These are phyloP conservation scores for Claviceps capensis DNA, from an alignment of 2,329 filamentous ascomycete species.

Conservation along the genomic window DNA sequence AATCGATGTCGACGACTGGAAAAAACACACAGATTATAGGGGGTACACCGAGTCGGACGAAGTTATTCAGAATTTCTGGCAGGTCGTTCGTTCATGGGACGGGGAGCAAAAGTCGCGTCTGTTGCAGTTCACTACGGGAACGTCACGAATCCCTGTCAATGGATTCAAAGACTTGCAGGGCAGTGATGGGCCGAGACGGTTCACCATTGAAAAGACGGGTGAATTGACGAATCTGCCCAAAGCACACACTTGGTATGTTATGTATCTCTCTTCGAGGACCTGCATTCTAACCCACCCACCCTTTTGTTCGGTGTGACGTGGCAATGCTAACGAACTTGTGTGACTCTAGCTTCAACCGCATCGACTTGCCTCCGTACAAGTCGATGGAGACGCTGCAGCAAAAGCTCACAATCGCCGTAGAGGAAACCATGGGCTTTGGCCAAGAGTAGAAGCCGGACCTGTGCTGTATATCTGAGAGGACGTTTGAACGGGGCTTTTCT, in stretches of 20 bases:
- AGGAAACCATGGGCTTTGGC: constrained; percentile 97
- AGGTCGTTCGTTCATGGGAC: constrained; percentile 92
- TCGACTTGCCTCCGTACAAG: constrained; percentile 92
- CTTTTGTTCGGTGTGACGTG: neutral
- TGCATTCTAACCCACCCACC: neutral
- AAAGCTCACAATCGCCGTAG: constrained; percentile 92
- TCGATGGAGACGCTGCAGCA: constrained; percentile 67
- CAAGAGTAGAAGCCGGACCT: constrained; percentile 57
- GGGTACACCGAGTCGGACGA: constrained; percentile 97
- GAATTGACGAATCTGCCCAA: constrained; percentile 86
- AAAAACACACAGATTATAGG: constrained; percentile 99
- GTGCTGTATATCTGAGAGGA: neutral
- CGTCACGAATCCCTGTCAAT: constrained; percentile 94
- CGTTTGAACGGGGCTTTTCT: neutral
- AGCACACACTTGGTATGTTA: constrained; percentile 93
- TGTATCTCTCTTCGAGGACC: constrained; percentile 21
- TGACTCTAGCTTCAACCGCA: constrained; percentile 71
- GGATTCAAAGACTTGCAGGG: constrained; percentile 98
- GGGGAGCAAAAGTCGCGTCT: constrained; percentile 95
- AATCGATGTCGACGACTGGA: constrained; percentile 99
- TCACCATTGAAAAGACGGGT: constrained; percentile 96
- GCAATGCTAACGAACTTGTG: constrained; percentile 8
- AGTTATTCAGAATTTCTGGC: constrained; percentile 98
- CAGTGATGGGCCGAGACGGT: constrained; percentile 84
- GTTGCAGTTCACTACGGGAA: constrained; percentile 93